A percentile compares a stretch with the other conserved stretches of the same genome.
These are phyloP conservation scores for Ambispora gerdemannii DNA, from an alignment of 192 early-diverging fungal species.

Conservation along the genomic window DNA sequence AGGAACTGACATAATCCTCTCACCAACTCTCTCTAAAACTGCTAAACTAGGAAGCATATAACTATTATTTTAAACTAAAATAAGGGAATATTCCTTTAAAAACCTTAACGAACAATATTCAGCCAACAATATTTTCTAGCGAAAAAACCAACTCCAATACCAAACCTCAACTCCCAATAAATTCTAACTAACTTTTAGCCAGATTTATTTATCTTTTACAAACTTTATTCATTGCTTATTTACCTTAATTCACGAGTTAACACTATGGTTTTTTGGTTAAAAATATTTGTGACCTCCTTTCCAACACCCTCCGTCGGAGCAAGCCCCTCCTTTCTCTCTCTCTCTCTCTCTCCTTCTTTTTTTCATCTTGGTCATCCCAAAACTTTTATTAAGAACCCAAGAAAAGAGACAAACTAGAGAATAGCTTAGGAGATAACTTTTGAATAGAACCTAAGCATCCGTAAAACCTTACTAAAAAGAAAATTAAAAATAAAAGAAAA, in stretches of 20 bases:
- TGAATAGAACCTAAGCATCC: neutral
- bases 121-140: too few relatives aligned
- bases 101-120: too few relatives aligned
- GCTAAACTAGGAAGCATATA: constrained; percentile 9
- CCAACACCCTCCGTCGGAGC: neutral
- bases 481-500: constrained; percentile 16
- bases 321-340: too few relatives aligned
- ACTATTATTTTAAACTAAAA: constrained; percentile 1
- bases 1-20: neutral
- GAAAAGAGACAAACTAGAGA: neutral
- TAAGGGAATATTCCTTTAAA: neutral
- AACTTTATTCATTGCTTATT: constrained; percentile 11
- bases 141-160: too few relatives aligned
- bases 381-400: constrained; percentile 12
- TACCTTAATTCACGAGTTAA: constrained; percentile 12
- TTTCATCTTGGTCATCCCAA: neutral
- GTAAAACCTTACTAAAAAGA: constrained; percentile 8
- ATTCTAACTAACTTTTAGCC: constrained; percentile 7
- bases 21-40: constrained; percentile 3
- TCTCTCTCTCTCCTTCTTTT: constrained; percentile 5
- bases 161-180: too few relatives aligned
- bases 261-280: constrained; percentile 20
- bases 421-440: constrained; percentile 8
- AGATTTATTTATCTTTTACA: constrained; percentile 2
- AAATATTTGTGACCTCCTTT: constrained; percentile 9